Base-by-base conservation (phyloP, 2,329 filamentous ascomycete species). In the Diaporthe amygdali region DNA sequence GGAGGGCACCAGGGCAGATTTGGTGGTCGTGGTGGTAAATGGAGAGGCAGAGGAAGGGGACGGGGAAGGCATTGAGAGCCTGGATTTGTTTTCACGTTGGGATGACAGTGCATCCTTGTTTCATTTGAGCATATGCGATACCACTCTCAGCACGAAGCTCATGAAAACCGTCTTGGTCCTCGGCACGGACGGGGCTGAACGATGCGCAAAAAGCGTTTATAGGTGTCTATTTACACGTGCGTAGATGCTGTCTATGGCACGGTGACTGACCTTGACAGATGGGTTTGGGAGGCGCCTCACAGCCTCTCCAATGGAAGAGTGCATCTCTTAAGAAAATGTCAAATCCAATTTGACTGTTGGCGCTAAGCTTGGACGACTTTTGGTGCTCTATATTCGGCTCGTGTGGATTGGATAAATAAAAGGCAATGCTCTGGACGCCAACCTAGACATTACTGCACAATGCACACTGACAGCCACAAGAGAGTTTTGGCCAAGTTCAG, bases 1-100 rank as follows among this genome's bases (percentile, higher is more conserved):
- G 52, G 72, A 66, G 70, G 73, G 68, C 74, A 77, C 41, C 76
- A 76, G 49, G 82, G 82, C 71, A 78, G 80, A 71, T 81, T 77
- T 74, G 78, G 79, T 22, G 76, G 72, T 15, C 69, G 74, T 30
- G 79, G 81, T 9, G 81, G 83, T 61, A 61, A 79, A 44, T 78
- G 80, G 77, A 76, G 77, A 51, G 78, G 77, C 6, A 75, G 75
- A 54, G 77, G 74, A 49, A 77, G 77, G 5, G 77, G 77, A 22
- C 76, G 79, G 22, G 78, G 79, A 30, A 70, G 72, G 51, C 70
- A 73, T 51, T 73, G 46, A 32, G 44, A 25, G 39, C 25, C n/a
- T 25, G 32, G 14, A 7, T 30, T 27, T 32, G 34, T 30, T 17
- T 30, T 56, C 32, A 22, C 14, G 8, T 56, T 34, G 12, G n/a